Conservation (phyloP, 2,329 filamentous ascomycete species). For the Penicillium sp. region DNA sequence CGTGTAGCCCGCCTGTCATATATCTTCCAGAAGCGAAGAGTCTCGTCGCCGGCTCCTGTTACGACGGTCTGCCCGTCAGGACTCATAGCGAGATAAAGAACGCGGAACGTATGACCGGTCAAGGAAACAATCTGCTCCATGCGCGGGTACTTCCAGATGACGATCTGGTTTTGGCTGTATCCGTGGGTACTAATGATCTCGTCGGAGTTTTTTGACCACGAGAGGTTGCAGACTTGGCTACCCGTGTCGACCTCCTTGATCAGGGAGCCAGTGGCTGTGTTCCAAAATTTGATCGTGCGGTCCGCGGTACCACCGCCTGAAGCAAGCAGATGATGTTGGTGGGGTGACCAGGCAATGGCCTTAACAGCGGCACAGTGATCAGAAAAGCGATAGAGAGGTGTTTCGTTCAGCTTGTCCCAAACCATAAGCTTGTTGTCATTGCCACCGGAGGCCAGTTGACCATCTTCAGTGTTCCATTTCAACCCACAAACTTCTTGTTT, state of each 20-base stretch:
- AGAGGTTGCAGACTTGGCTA: constrained; percentile 97
- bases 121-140: constrained; percentile 97
- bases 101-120: constrained; percentile 94
- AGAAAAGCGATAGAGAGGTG: constrained; percentile 88
- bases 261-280: constrained; percentile 78
- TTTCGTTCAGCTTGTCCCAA: constrained; percentile 94
- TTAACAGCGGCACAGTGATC: constrained; percentile 97
- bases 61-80: constrained; percentile 92
- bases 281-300: constrained; percentile 96
- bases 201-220: constrained; percentile 96
- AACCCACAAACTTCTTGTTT: constrained; percentile 98
- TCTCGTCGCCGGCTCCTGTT: constrained; percentile 95
- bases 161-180: constrained; percentile 97
- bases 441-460: constrained; percentile 89
- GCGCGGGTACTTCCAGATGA: constrained; percentile 98
- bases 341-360: constrained; percentile 96
- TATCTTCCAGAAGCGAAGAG: constrained; percentile 92
- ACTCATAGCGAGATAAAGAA: constrained; percentile 95
- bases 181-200: constrained; percentile 97
- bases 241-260: constrained; percentile 93
- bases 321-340: constrained; percentile 90
- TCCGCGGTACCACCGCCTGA: constrained; percentile 96
- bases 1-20: constrained; percentile 80
- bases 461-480: constrained; percentile 95
- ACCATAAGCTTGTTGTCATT: constrained; percentile 99